A percentile compares a stretch with the other conserved stretches of the same genome.
phyloP scores from a whole-genome alignment of 805 yeast species.

The Saturnispora ahearnii region DNA sequence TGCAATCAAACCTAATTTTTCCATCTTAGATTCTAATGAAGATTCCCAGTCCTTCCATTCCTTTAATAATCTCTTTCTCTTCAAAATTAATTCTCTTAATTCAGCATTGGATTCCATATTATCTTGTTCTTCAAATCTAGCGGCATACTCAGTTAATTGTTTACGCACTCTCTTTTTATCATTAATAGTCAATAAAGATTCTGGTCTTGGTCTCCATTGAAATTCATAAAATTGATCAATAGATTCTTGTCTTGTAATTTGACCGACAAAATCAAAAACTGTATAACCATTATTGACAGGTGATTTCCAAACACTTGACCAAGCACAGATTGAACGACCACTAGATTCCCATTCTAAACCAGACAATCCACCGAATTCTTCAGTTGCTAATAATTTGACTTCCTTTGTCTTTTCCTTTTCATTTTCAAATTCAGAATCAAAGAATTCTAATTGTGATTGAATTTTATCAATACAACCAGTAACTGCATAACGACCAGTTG shows the following conservation, averaged over 20 bases:
- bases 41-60: slow-evolving; percentile 83
- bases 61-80: slow-evolving; percentile 69
- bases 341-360: slow-evolving; percentile 92
- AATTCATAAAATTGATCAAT: slow-evolving; percentile 81
- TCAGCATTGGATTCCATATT: slow-evolving; percentile 94
- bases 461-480: slow-evolving; percentile 35
- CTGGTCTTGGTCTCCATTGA: slow-evolving; percentile 97
- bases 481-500: slow-evolving; percentile 79
- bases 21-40: slow-evolving; percentile 38
- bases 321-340: slow-evolving; percentile 80
- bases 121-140: slow-evolving; percentile 89
- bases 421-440: slow-evolving; percentile 77
- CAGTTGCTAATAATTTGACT: slow-evolving; percentile 51
- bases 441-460: slow-evolving; percentile 68
- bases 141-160: slow-evolving; percentile 80
- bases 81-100: slow-evolving; percentile 77
- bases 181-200: slow-evolving; percentile 58
- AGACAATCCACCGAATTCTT: slow-evolving; percentile 69
- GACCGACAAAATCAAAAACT: slow-evolving; percentile 78
- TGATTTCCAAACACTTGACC: slow-evolving; percentile 83
- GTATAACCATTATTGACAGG: slow-evolving; percentile 85
- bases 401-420: slow-evolving; percentile 36
- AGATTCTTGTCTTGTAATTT: slow-evolving; percentile 60
- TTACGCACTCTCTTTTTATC: slow-evolving; percentile 86
- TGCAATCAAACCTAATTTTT: slow-evolving; percentile 38